Evolutionary conservation across 768 basidiomycete species (phyloP).

Genomic region (Cubamyces sp.): DNA sequence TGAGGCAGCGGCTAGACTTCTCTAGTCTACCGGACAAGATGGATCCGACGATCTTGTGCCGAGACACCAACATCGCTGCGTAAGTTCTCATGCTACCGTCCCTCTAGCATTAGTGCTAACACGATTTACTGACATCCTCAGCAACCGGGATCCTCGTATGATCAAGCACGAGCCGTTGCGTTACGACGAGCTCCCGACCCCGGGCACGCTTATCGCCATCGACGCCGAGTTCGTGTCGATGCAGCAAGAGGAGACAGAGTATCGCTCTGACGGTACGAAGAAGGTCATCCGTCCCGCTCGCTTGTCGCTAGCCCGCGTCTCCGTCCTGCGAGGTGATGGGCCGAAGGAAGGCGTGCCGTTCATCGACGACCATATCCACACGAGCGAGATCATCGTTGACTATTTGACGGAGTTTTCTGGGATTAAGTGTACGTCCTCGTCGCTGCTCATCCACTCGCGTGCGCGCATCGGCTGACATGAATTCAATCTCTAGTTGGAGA

Average conservation of each 20-base stretch:
- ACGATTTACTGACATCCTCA: constrained; percentile 31
- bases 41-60: constrained; percentile 75
- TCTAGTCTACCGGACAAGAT: constrained; percentile 63
- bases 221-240: constrained; percentile 98
- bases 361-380: constrained; percentile 98
- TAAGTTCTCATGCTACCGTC: constrained; percentile 39
- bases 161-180: constrained; percentile 81
- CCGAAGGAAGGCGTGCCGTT: constrained; percentile 83
- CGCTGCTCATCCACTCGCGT: background rate
- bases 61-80: constrained; percentile 89
- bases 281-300: constrained; percentile 91
- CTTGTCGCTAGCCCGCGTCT: constrained; percentile 91
- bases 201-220: constrained; percentile 90
- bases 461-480: background rate
- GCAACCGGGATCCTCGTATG: constrained; percentile 71
- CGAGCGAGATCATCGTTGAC: constrained; percentile 93
- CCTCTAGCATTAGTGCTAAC: background rate
- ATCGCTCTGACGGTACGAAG: constrained; percentile 92
- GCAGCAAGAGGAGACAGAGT: constrained; percentile 98
- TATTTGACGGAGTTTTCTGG: constrained; percentile 98
- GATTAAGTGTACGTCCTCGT: constrained; percentile 72
- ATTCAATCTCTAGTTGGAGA: constrained; percentile 73
- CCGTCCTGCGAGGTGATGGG: constrained; percentile 88
- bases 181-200: constrained; percentile 76
- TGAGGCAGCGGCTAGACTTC: constrained; percentile 61